phyloP scores from a whole-genome alignment of 768 basidiomycete genomes.

The Pholiota molesta region DNA sequence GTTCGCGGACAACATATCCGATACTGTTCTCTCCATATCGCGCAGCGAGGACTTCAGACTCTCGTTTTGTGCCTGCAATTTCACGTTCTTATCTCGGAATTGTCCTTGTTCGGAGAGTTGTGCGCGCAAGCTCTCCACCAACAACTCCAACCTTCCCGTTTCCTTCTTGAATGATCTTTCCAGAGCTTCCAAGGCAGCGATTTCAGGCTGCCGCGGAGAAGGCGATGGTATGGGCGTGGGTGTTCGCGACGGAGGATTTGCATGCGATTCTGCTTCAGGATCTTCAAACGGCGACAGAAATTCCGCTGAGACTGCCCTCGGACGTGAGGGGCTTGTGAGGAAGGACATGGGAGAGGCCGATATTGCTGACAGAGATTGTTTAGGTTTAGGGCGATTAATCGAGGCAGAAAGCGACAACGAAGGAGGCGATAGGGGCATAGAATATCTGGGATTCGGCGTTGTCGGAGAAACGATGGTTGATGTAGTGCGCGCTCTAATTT shows the following conservation, averaged over 20 bases:
- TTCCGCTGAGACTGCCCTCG: background rate
- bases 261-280: constrained; percentile 3
- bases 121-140: constrained; percentile 29
- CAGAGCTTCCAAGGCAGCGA: constrained; percentile 23
- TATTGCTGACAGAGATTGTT: constrained; percentile 5
- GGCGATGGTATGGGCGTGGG: constrained; percentile 14
- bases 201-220: constrained; percentile 13
- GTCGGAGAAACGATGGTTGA: constrained; percentile 5
- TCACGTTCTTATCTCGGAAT: constrained; percentile 26
- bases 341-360: constrained; percentile 13
- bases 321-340: constrained; percentile 5
- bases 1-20: constrained; percentile 26
- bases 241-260: constrained; percentile 6
- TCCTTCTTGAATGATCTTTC: constrained; percentile 29
- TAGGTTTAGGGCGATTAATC: constrained; percentile 1
- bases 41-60: constrained; percentile 26
- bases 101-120: constrained; percentile 31
- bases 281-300: constrained; percentile 27
- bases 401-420: constrained; percentile 5
- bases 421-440: constrained; percentile 12
- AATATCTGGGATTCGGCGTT: constrained; percentile 1
- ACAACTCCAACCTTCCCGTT: constrained; percentile 27
- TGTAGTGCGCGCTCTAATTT: background rate
- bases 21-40: constrained; percentile 34
- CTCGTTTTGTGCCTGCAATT: constrained; percentile 28